Evolutionary conservation across 75 land plant species (phyloP).

Genomic region (Cryptomeria japonica): DNA sequence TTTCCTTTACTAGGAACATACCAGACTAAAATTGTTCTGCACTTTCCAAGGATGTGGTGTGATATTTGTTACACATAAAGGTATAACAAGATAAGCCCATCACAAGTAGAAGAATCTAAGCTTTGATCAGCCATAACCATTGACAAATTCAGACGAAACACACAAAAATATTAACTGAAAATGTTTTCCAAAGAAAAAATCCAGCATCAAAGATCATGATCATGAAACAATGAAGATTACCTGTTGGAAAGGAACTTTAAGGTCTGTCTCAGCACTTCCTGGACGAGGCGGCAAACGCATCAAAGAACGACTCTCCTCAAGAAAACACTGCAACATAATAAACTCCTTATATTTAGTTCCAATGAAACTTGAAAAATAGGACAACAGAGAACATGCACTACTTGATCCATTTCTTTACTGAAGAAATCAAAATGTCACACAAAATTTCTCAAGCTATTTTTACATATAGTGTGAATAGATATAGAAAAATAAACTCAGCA

Average conservation of each 20-base stretch:
- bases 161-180: background rate
- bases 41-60: background rate
- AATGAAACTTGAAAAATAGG: background rate
- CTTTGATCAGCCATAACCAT: background rate
- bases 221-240: slow-evolving; percentile 32
- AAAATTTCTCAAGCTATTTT: background rate
- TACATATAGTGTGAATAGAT: background rate
- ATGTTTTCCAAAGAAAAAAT: background rate
- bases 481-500: background rate
- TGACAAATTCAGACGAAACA: background rate
- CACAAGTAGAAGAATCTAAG: background rate
- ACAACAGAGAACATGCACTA: background rate
- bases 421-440: background rate
- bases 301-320: slow-evolving; percentile 92
- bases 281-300: slow-evolving; percentile 98
- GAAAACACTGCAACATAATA: slow-evolving; percentile 72
- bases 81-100: background rate
- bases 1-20: background rate
- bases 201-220: background rate
- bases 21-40: background rate
- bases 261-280: slow-evolving; percentile 96
- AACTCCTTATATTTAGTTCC: background rate
- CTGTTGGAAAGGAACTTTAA: slow-evolving; percentile 96
- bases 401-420: background rate
- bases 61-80: background rate